Evolutionary conservation across 2,329 filamentous ascomycete species (phyloP), one percentile per base, ranked within the genome.

Genomic region (Cytospora paraplurivora): DNA sequence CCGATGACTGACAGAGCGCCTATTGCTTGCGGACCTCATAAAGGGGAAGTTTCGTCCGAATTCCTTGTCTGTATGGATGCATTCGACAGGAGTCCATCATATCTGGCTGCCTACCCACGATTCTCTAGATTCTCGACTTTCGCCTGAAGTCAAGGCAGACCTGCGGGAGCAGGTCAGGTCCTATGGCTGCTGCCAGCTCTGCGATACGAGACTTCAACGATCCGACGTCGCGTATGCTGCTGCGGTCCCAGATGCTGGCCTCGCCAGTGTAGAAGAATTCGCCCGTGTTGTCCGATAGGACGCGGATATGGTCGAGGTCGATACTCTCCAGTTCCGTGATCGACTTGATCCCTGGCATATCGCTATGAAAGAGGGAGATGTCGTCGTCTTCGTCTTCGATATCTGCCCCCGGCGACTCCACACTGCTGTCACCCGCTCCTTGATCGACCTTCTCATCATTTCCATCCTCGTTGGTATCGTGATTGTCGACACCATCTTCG

Each of bases 271-370:
- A 73, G 64, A 81, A 81, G 38, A 80, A 70, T 4, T 72, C 68
- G 0, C 74, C 70, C 1, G 69, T 69, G 2, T 71, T 69, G 54
- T 78, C 76, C 8, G 87, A 76, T 21, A 77, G 78, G 47, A 92
- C 75, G 4, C 79, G 78, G 60, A 91, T 82, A 12, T 81, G 74
- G 66, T 86, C 86, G 47, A 92, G 77, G 62, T 89, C 79, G 56
- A 88, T 69, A 11, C 77, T 71, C 47, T 63, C 61, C 62, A 92
- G 77, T 49, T 87, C 77, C 0, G 80, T 75, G 3, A 83, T 71
- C 0, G 84, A 79, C 51, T 85, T 79, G 47, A 91, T 81, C 0
- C 90, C 90, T 0, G 90, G 90, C 80, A 93, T 88, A 54, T 82
- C 79, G 55, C 87, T 81, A 0, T 77, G 72, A 65, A 92, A 86